Evolutionary conservation across 2,329 filamentous ascomycete species (phyloP), one percentile per base, ranked within the genome.

Genomic region (Lomentospora prolificans): DNA sequence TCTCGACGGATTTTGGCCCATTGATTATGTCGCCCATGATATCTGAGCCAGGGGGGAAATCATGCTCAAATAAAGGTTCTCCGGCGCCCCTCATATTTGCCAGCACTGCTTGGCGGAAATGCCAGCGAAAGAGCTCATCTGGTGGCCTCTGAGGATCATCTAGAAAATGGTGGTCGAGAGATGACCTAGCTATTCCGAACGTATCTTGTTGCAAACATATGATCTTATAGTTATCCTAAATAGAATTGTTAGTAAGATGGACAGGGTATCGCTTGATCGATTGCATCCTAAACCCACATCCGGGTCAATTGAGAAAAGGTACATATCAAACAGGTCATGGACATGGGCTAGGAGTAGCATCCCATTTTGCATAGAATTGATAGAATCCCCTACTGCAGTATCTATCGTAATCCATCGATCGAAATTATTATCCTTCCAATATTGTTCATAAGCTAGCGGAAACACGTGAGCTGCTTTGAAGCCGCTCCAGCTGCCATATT

Each of bases 381-480:
- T 64, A n/a, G 30, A 55, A 17, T 55, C 55, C 8, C 57, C 58
- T 57, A 55, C 41, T 36, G 44, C 48, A 9, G 22, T 30, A 17
- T 54, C 36, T 53, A 48, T 8, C 14, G 55, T 48, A 28, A 57
- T 53, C 50, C 50, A 53, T 33, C 36, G 36, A 25, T 56, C 28
- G 51, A 56, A 63, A 53, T 59, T 58, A 4, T 57, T 12, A 4
- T 57, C 39, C 2, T 44, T 58, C 62, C 63, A 66, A 17, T 60
- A 39, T 3, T 31, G 7, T 57, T 66, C 61, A 33, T 62, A 60
- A 5, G 59, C 61, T 3, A 61, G 25, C 3, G 62, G 64, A 57
- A 66, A 66, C 2, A 66, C 62, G 51, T 65, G 62, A 1, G 61
- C 61, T 14, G 61, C 63, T 53, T 67, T 57, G 41, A 65, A 64